Conservation (phyloP, 805 yeast genomes). For the Wickerhamomyces rabaulensis region DNA sequence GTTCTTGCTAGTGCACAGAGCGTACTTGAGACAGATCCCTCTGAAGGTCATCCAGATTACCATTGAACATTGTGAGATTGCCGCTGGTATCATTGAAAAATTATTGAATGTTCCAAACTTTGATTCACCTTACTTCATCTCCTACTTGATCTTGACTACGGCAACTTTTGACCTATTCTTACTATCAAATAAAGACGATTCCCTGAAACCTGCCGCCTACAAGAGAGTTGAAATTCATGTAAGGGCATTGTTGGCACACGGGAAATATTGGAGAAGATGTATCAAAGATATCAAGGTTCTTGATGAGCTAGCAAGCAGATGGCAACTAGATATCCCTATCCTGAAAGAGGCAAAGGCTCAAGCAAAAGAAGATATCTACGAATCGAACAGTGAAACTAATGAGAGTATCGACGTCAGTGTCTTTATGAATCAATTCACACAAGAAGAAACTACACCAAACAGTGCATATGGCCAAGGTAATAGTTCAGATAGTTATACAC, state of each 20-base stretch:
- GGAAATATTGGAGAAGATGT: constrained; percentile 27
- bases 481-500: background rate
- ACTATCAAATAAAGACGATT: constrained; percentile 21
- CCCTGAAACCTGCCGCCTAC: constrained; percentile 15
- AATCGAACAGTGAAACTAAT: constrained; percentile 1
- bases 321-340: constrained; percentile 16
- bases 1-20: constrained; percentile 24
- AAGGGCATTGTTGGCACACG: constrained; percentile 21
- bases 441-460: background rate
- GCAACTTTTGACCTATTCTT: constrained; percentile 29
- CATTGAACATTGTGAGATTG: constrained; percentile 21
- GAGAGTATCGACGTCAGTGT: background rate
- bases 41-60: constrained; percentile 21
- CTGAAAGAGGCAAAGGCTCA: background rate
- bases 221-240: constrained; percentile 18
- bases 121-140: constrained; percentile 27
- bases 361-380: background rate
- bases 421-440: background rate
- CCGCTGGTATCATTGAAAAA: constrained; percentile 18
- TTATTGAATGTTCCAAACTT: constrained; percentile 3
- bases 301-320: constrained; percentile 21
- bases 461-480: background rate
- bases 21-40: constrained; percentile 28
- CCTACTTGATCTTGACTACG: constrained; percentile 27
- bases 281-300: constrained; percentile 25